Evolutionary conservation across 148 eudicot genomes (phyloP).

Genomic region (Nepenthes gracilis): DNA sequence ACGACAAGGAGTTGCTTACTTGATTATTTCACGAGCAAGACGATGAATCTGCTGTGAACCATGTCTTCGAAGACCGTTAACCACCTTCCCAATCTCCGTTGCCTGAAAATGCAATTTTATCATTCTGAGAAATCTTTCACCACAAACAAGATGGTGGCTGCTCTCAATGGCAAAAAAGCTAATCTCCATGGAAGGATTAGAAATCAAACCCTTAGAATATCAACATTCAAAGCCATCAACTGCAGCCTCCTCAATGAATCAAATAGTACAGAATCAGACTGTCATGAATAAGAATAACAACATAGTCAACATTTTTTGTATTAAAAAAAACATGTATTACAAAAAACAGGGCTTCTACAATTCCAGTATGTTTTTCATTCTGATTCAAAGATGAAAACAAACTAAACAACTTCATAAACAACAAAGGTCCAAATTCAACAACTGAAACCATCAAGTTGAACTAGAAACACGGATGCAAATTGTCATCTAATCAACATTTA

Average conservation of each 20-base stretch:
- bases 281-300: conserved; percentile 15
- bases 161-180: neutral
- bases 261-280: conserved; percentile 57
- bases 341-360: neutral
- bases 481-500: neutral
- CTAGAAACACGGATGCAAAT: neutral
- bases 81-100: conserved; percentile 89
- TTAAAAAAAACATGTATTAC: neutral
- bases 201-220: conserved; percentile 54
- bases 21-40: conserved; percentile 51
- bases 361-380: neutral
- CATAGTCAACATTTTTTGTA: neutral
- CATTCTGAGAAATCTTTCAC: neutral
- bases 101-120: conserved; percentile 31
- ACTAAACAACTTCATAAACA: neutral
- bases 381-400: no score
- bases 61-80: conserved; percentile 55
- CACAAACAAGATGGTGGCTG: conserved; percentile 1
- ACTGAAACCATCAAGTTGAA: neutral
- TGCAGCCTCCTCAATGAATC: conserved; percentile 84
- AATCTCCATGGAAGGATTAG: conserved; percentile 9
- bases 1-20: conserved; percentile 30
- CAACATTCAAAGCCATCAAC: conserved; percentile 64
- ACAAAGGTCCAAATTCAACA: neutral
- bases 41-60: conserved; percentile 43